phyloP scores from a whole-genome alignment of 768 basidiomycete species.

The Rossbeevera mucosa region DNA sequence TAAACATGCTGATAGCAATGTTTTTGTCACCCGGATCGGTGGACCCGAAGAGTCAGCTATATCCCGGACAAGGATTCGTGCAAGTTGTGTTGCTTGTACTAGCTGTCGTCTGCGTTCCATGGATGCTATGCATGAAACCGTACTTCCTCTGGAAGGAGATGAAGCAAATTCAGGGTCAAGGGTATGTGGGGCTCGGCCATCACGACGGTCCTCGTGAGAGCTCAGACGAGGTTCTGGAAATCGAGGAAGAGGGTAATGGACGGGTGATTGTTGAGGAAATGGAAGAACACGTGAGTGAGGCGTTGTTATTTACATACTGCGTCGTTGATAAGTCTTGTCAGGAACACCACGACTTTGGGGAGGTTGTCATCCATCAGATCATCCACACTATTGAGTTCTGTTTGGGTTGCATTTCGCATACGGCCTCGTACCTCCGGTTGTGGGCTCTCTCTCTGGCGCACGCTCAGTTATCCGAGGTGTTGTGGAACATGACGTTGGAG shows the following conservation, averaged over 20 bases:
- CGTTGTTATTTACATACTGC: slow-evolving; percentile 7
- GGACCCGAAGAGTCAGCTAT: slow-evolving; percentile 64
- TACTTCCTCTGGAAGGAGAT: slow-evolving; percentile 90
- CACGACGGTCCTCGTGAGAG: slow-evolving; percentile 53
- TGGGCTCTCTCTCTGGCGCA: slow-evolving; percentile 99
- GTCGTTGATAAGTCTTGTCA: slow-evolving; percentile 25
- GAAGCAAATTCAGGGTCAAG: slow-evolving; percentile 74
- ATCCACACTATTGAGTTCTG: slow-evolving; percentile 99
- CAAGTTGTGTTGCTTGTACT: slow-evolving; percentile 75
- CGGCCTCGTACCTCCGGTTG: slow-evolving; percentile 86
- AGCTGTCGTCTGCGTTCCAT: slow-evolving; percentile 87
- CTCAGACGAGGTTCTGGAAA: slow-evolving; percentile 62
- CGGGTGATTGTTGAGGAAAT: slow-evolving; percentile 67
- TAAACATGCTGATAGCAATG: slow-evolving; percentile 97
- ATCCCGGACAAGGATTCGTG: slow-evolving; percentile 80
- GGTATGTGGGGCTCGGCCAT: slow-evolving; percentile 69
- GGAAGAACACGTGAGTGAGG: slow-evolving; percentile 63
- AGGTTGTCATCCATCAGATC: slow-evolving; percentile 93
- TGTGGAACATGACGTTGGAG: slow-evolving; percentile 85
- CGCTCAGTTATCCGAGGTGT: slow-evolving; percentile 91
- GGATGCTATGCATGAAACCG: slow-evolving; percentile 90
- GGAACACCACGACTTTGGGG: slow-evolving; percentile 90
- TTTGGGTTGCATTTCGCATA: slow-evolving; percentile 97
- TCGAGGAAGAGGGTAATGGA: slow-evolving; percentile 79
- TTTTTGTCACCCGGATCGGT: slow-evolving; percentile 87